Evolutionary conservation across 2,329 filamentous ascomycete species (phyloP).

Genomic region (Atkinsonella texensis): DNA sequence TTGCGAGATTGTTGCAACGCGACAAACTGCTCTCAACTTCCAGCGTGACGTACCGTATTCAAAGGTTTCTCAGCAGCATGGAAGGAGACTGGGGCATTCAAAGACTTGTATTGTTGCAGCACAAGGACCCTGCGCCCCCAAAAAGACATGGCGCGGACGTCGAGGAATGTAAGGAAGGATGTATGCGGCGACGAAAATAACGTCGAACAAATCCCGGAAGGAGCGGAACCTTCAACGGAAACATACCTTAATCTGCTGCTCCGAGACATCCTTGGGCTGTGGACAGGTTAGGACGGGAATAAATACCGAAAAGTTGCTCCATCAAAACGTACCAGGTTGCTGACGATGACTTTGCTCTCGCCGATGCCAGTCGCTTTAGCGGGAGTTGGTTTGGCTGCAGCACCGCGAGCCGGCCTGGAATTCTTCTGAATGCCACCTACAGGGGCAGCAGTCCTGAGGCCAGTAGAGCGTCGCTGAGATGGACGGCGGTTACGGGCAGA

Average conservation of each 20-base stretch:
- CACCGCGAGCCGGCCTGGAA: slow-evolving; percentile 47
- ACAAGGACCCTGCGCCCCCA: slow-evolving; percentile 5
- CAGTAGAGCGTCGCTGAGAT: slow-evolving; percentile 35
- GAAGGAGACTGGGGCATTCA: slow-evolving; percentile 20
- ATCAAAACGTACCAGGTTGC: slow-evolving; percentile 70
- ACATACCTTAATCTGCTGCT: slow-evolving; percentile 99
- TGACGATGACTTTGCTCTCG: slow-evolving; percentile 96
- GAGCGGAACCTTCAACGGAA: slow-evolving; percentile 63
- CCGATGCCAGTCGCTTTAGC: slow-evolving; percentile 51
- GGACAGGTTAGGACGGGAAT: background rate
- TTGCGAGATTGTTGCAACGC: slow-evolving; percentile 34
- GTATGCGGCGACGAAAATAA: slow-evolving; percentile 27
- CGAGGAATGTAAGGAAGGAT: slow-evolving; percentile 16
- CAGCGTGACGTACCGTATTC: slow-evolving; percentile 21
- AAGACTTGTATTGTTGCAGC: background rate
- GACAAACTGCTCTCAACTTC: slow-evolving; percentile 49
- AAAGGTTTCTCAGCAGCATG: slow-evolving; percentile 14
- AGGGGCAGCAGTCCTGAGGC: slow-evolving; percentile 51
- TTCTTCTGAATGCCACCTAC: slow-evolving; percentile 80
- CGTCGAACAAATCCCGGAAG: slow-evolving; percentile 63
- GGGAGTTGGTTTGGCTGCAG: slow-evolving; percentile 48
- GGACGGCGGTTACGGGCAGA: slow-evolving; percentile 41
- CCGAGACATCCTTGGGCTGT: slow-evolving; percentile 90
- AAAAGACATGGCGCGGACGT: slow-evolving; percentile 14
- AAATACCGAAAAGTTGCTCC: background rate